A percentile compares a stretch with the other conserved stretches of the same genome.
These are phyloP conservation scores for Xerocomellus intermedius DNA, from an alignment of 768 basidiomycete genomes.

Conservation along the genomic window DNA sequence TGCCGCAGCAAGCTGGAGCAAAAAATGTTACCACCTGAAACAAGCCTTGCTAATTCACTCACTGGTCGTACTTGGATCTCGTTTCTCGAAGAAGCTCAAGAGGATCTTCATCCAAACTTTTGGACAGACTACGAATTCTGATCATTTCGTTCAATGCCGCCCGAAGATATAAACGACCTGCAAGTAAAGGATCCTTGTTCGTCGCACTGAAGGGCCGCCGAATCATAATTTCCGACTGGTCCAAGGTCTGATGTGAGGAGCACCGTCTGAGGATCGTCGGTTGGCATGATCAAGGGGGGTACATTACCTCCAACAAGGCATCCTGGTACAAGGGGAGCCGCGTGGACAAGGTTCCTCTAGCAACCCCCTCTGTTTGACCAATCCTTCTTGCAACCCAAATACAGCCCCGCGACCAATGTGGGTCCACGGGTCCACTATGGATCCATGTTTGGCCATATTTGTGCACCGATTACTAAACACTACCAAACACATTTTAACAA, in stretches of 20 bases:
- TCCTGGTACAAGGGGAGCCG: background rate
- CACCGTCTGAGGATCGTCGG: background rate
- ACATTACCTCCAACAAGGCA: background rate
- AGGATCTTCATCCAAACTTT: background rate
- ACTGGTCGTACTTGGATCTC: constrained; percentile 4
- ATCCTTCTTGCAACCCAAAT: background rate
- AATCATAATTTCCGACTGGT: background rate
- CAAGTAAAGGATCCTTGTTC: background rate
- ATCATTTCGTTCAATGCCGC: constrained; percentile 2
- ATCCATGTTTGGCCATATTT: constrained; percentile 3
- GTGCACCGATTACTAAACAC: no score
- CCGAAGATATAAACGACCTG: constrained; percentile 5
- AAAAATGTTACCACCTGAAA: background rate
- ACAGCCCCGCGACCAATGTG: background rate
- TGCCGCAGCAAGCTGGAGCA: background rate
- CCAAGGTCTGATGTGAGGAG: constrained; percentile 9
- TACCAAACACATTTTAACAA: no score
- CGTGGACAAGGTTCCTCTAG: background rate
- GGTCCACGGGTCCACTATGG: constrained; percentile 6
- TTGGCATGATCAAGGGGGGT: constrained; percentile 7
- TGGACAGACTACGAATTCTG: background rate
- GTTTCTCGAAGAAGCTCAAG: background rate
- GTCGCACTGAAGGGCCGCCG: background rate
- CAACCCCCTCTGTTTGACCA: background rate
- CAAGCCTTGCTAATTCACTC: background rate